A percentile compares a stretch with the other conserved stretches of the same genome.
These are phyloP conservation scores for Emergomyces orientalis DNA, from an alignment of 2,329 filamentous ascomycete species.

Conservation along the genomic window DNA sequence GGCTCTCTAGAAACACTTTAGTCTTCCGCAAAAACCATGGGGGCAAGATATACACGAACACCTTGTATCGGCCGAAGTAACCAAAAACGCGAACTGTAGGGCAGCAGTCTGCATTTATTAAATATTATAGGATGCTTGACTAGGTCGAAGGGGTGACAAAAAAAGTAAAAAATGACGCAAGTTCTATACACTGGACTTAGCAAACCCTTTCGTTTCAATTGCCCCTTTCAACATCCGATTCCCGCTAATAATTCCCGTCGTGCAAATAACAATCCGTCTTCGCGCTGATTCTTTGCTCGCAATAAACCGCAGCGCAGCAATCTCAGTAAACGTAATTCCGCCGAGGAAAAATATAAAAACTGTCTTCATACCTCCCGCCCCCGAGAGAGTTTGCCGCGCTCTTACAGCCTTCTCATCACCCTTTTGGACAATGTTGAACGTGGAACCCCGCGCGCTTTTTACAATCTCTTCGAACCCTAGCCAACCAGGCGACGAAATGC, in stretches of 20 bases:
- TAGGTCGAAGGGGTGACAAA: background rate
- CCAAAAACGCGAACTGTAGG: background rate
- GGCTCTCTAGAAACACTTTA: background rate
- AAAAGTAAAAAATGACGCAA: background rate
- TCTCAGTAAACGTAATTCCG: slow-evolving; percentile 94
- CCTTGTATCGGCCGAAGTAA: background rate
- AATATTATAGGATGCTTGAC: background rate
- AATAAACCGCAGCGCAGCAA: slow-evolving; percentile 86
- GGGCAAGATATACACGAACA: background rate
- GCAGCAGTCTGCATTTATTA: background rate
- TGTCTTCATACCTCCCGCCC: slow-evolving; percentile 65
- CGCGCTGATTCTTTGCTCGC: slow-evolving; percentile 71
- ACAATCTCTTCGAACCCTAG: slow-evolving; percentile 87
- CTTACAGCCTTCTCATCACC: slow-evolving; percentile 88
- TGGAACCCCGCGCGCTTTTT: slow-evolving; percentile 76
- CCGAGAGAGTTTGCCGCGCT: slow-evolving; percentile 71
- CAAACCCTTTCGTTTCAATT: slow-evolving; percentile 60
- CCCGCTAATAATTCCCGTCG: slow-evolving; percentile 83
- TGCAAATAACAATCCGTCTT: slow-evolving; percentile 81
- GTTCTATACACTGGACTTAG: background rate
- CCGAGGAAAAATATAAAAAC: slow-evolving; percentile 95
- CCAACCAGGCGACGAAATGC: slow-evolving; percentile 67
- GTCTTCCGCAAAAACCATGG: background rate
- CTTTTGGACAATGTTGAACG: slow-evolving; percentile 85
- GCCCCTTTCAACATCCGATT: slow-evolving; percentile 80